Percentiles rank a stretch among this genome's conserved stretches.
Conservation (phyloP, 1,284 basidiomycete species). For the Trichosporon coremiiforme region DNA sequence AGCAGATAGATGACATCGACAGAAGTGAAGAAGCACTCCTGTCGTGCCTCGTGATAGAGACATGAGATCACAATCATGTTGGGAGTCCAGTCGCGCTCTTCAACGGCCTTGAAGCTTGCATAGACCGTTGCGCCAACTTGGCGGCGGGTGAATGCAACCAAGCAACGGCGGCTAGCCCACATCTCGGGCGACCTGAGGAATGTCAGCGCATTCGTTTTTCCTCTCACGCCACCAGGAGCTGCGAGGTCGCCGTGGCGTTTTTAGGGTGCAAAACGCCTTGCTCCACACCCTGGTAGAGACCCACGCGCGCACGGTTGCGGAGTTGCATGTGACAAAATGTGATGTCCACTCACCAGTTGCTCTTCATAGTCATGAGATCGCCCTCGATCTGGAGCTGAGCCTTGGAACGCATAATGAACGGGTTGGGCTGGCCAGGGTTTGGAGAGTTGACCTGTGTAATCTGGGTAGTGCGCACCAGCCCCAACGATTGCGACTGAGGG, state of each 20-base stretch:
- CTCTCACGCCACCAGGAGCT: conserved; percentile 16
- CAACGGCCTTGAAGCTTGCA: conserved; percentile 58
- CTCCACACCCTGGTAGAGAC: not conserved
- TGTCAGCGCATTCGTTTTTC: not conserved
- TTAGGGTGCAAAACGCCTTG: not conserved
- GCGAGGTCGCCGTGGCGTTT: not conserved
- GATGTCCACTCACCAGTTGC: conserved; percentile 57
- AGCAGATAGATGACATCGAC: conserved; percentile 93
- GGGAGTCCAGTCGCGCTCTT: conserved; percentile 43
- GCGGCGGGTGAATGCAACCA: conserved; percentile 61
- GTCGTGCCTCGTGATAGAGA: conserved; percentile 79
- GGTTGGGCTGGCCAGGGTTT: conserved; percentile 28
- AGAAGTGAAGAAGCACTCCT: conserved; percentile 83
- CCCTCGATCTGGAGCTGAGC: conserved; percentile 56
- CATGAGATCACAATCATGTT: conserved; percentile 68
- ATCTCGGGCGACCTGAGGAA: conserved; percentile 57
- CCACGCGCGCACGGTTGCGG: not conserved
- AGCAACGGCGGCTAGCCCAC: conserved; percentile 58
- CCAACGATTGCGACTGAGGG: conserved; percentile 39
- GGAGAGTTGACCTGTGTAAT: conserved; percentile 42
- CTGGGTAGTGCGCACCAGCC: conserved; percentile 52
- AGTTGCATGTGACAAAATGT: conserved; percentile 10
- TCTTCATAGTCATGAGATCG: conserved; percentile 60
- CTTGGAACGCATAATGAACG: conserved; percentile 38
- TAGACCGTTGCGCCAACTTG: conserved; percentile 60